Conservation (phyloP, 345 rosid genomes). For the Lepidium africanum region DNA sequence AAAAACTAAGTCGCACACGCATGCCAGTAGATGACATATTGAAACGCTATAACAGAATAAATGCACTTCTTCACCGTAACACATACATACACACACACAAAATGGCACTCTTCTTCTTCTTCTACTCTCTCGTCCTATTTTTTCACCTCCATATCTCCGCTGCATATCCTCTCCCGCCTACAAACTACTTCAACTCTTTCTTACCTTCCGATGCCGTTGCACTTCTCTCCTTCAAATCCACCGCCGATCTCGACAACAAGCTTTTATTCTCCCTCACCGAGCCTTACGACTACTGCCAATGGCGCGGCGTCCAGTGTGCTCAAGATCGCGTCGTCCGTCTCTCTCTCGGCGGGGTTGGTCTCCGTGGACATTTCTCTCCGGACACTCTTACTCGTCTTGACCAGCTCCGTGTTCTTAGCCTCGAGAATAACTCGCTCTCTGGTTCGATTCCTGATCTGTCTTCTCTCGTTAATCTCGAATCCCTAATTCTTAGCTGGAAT, state of each 20-base stretch:
- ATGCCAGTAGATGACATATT: constrained; percentile 2
- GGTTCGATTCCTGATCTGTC: constrained; percentile 86
- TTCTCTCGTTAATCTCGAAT: constrained; percentile 45
- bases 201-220: constrained; percentile 71
- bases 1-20: not conserved
- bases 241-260: constrained; percentile 70
- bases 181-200: constrained; percentile 29
- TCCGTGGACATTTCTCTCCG: constrained; percentile 57
- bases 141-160: constrained; percentile 22
- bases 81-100: constrained; percentile 14
- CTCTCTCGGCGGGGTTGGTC: constrained; percentile 37
- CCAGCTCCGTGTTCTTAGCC: constrained; percentile 79
- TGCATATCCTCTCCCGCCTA: constrained; percentile 20
- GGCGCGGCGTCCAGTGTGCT: constrained; percentile 78
- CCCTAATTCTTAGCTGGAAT: constrained; percentile 47
- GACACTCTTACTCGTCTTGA: constrained; percentile 63
- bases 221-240: constrained; percentile 67
- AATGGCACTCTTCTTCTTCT: constrained; percentile 16
- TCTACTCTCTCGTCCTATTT: constrained; percentile 14
- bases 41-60: not conserved
- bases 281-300: constrained; percentile 87
- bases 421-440: constrained; percentile 66
- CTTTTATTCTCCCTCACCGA: constrained; percentile 66
- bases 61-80: constrained; percentile 27
- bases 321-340: constrained; percentile 78